Conservation (phyloP, 352 stramenopile genomes). For the Pseudoperonospora humuli region DNA sequence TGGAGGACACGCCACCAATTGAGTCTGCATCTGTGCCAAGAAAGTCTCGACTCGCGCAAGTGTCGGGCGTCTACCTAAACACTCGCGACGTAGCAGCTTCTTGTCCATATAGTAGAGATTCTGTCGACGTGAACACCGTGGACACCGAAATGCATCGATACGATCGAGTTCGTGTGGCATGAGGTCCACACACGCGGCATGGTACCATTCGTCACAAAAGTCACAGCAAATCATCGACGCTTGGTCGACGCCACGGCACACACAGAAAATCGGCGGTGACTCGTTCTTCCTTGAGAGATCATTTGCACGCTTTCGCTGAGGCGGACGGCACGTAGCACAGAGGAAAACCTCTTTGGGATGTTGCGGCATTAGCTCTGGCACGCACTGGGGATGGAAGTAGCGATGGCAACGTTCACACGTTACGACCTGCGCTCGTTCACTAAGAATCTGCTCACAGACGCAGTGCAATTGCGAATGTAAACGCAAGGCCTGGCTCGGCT, state of each 20-base stretch:
- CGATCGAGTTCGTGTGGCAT: constrained; percentile 39
- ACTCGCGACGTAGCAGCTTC: constrained; percentile 37
- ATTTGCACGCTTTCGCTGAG: constrained; percentile 7
- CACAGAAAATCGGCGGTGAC: constrained; percentile 42
- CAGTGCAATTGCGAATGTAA: constrained; percentile 39
- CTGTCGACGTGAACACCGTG: constrained; percentile 53
- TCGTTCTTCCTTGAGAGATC: not conserved
- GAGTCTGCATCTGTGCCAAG: constrained; percentile 42
- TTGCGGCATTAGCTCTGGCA: constrained; percentile 20
- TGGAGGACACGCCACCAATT: constrained; percentile 44
- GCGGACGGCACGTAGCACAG: constrained; percentile 14
- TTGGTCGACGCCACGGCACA: constrained; percentile 55
- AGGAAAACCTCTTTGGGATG: constrained; percentile 8
- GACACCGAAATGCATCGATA: constrained; percentile 69
- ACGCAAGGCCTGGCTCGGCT: constrained; percentile 11
- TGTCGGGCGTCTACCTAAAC: constrained; percentile 40
- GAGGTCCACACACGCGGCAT: constrained; percentile 63
- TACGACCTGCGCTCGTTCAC: constrained; percentile 38
- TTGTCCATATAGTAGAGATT: constrained; percentile 66
- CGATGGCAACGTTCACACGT: constrained; percentile 40
- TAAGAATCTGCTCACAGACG: constrained; percentile 63
- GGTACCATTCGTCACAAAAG: constrained; percentile 85
- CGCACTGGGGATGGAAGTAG: constrained; percentile 56
- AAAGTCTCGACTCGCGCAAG: constrained; percentile 46
- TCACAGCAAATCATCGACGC: constrained; percentile 85